phyloP scores from a whole-genome alignment of 805 yeast genomes.

The Cyberlindnera nakhonratchasimensis region DNA sequence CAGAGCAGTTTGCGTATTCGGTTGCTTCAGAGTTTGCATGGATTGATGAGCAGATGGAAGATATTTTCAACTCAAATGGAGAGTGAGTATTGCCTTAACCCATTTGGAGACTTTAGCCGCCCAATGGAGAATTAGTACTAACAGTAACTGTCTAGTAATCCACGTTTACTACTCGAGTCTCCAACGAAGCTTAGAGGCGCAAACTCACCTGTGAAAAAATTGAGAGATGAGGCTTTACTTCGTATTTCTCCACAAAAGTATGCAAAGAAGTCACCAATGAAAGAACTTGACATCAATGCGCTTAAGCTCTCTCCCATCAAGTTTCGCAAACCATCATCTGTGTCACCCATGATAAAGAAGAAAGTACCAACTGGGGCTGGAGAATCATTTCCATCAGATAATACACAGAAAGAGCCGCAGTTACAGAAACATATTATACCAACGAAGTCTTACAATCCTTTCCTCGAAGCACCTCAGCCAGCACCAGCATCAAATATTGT shows the following conservation, averaged over 20 bases:
- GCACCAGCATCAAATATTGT: background rate
- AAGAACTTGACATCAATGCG: slow-evolving; percentile 17
- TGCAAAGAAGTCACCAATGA: slow-evolving; percentile 20
- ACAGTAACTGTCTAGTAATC: slow-evolving; percentile 19
- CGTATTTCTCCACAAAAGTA: slow-evolving; percentile 19
- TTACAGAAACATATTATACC: background rate
- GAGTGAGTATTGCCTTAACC: slow-evolving; percentile 21
- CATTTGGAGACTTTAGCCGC: background rate
- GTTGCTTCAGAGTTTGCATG: slow-evolving; percentile 38
- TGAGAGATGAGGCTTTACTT: slow-evolving; percentile 23
- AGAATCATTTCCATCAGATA: background rate
- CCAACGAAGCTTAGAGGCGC: slow-evolving; percentile 26
- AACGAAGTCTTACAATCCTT: slow-evolving; percentile 6
- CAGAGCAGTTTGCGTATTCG: slow-evolving; percentile 38
- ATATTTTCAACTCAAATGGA: slow-evolving; percentile 27
- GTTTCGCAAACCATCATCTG: slow-evolving; percentile 10
- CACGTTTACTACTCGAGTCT: slow-evolving; percentile 26
- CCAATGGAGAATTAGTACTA: slow-evolving; percentile 5
- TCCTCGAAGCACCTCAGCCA: slow-evolving; percentile 7
- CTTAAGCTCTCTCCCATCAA: slow-evolving; percentile 24
- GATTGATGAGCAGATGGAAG: slow-evolving; percentile 41
- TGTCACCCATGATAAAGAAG: slow-evolving; percentile 1
- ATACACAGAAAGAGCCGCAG: background rate
- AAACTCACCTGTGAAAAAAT: slow-evolving; percentile 27
- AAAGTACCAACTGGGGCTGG: background rate